Evolutionary conservation across 345 rosid genomes (phyloP), one percentile per base, ranked within the genome.

Genomic region (Garcia nutans): DNA sequence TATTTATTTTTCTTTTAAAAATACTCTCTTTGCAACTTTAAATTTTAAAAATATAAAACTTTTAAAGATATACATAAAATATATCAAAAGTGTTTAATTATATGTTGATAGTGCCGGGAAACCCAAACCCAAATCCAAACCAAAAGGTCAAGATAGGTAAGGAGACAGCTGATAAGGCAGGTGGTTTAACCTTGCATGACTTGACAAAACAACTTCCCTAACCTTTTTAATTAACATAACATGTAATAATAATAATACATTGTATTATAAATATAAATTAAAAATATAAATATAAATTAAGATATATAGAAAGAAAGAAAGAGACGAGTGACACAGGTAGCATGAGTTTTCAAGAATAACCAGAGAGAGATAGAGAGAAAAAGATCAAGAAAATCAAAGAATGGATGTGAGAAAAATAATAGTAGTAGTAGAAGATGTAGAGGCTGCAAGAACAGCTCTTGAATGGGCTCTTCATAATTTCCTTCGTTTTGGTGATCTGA

Each of bases 381-480:
- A 56, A 20, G 56, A 44, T 66, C 20, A 37, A 31, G 71, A n/a
- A 22, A 15, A n/a, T 6, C 58, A 12, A 60, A 11, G 13, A n/a
- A 83, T 83, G 88, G 89, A 84, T 5, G 77, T 5, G 70, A 79
- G 86, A 71, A 86, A 74, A 75, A 84, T 86, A 68, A 86, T 54
- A 73, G 89, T 86, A 33, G 71, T 86, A 28, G 89, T 86, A 10
- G 89, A 86, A 79, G 89, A 86, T 65, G 81, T 44, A 49, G 89
- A 82, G 3, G 85, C 76, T 19, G 82, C 89, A 23, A 82, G 89
- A 75, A 84, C 76, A n/a, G 89, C 87, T 2, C 87, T 86, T 22
- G 42, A 69, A 63, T 86, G 89, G 89, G 84, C 89, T 8, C 89
- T 86, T 67, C 82, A 80, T 70, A 86, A 86, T 71, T 60, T 81